Evolutionary conservation across 768 basidiomycete species (phyloP), one percentile per base, ranked within the genome.

Genomic region (Leccinum disarticulatum): DNA sequence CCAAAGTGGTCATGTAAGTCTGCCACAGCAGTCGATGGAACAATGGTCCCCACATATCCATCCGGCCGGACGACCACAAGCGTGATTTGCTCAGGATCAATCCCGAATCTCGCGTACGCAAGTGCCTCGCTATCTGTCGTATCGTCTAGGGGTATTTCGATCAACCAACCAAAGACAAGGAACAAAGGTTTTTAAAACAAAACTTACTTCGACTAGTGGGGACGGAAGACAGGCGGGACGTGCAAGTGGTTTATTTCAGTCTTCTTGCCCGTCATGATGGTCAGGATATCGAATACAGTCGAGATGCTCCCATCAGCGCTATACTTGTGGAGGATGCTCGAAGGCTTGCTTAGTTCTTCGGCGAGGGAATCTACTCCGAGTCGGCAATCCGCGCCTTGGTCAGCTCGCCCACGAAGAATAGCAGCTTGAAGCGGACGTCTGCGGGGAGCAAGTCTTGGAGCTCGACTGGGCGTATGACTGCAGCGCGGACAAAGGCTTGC

Each of bases 1-100:
- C 69, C 65, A 46, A 88, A 83, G 65, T 88, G 88, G 1, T 25
- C 22, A 33, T 77, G 72, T 48, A 89, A 49, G n/a, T 78, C 76
- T 10, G 43, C 59, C 47, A 69, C 6, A 14, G 59, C 63, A 15
- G 49, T 61, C 22, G 71, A 66, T 6, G 74, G 69, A 14, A 64
- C 67, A 30, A 79, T 58, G 33, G 70, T 67, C 8, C 77, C 77
- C 1, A 79, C 70, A 58, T 77, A 79, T 33, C 78, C 77, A 58
- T 79, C 77, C 5, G 78, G 77, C 10, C 77, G 74, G 47, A 79
- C 64, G 10, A 79, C 63, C 22, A 77, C 75, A 7, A 78, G 50
- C 30, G 76, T 72, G 7, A 75, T 69, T 27, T 60, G 66, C 3
- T 57, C 48, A 3, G 64, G 55, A 35, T 67, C 62, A 41, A 79